Evolutionary conservation across 371 early-diverging fungal species (phyloP).

Genomic region (Actinomortierella wolfii): DNA sequence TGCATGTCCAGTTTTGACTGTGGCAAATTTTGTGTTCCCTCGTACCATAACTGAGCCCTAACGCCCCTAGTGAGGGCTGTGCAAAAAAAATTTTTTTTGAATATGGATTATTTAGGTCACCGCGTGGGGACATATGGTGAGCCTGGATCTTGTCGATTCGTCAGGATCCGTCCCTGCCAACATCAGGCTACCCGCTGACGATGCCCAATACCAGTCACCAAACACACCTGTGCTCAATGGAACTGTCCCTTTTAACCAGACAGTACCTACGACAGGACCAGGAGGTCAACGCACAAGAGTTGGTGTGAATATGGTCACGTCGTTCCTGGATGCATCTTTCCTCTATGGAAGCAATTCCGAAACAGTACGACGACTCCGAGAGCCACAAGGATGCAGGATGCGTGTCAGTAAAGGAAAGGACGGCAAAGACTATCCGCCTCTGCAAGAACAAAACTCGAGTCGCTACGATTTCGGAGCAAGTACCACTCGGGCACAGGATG

Average conservation of each 20-base stretch:
- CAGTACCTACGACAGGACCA: neutral
- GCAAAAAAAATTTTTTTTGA: no score
- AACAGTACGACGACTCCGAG: neutral
- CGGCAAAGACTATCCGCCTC: conserved; percentile 1
- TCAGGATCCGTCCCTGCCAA: neutral
- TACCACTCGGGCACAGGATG: neutral
- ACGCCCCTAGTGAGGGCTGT: no score
- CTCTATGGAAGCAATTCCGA: neutral
- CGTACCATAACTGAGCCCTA: no score
- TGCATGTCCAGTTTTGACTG: no score
- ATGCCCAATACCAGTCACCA: conserved; percentile 3
- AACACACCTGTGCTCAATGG: neutral
- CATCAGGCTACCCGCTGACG: conserved; percentile 3
- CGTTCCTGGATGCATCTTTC: conserved; percentile 2
- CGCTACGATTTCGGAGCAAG: neutral
- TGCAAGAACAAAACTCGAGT: neutral
- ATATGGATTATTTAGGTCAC: neutral
- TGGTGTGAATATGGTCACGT: conserved; percentile 5
- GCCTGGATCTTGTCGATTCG: conserved; percentile 3
- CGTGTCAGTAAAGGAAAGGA: neutral
- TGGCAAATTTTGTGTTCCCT: no score
- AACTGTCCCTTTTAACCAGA: neutral
- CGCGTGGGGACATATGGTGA: neutral
- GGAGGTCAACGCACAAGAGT: neutral
- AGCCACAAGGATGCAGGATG: neutral